These are phyloP conservation scores for Yamadazyma scolyti DNA, from an alignment of 805 yeast species.

Conservation along the genomic window DNA sequence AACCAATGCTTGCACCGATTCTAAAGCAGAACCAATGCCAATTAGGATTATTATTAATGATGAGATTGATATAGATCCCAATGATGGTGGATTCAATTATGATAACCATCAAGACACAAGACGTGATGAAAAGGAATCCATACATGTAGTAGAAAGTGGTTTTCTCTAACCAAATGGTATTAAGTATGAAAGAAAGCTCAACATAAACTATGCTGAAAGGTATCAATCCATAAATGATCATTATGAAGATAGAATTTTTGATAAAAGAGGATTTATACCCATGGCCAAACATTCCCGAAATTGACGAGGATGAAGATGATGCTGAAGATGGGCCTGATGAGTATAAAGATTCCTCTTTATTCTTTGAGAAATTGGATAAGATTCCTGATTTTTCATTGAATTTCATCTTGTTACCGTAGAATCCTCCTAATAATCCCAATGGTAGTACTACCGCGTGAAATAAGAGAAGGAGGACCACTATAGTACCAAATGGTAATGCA, in stretches of 20 bases:
- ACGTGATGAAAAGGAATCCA: constrained; percentile 68
- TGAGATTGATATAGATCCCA: constrained; percentile 59
- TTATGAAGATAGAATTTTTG: constrained; percentile 14
- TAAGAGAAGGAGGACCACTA: constrained; percentile 53
- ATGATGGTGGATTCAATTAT: constrained; percentile 71
- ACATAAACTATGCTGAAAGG: constrained; percentile 83
- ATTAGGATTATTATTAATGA: constrained; percentile 48
- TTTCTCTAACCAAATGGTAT: constrained; percentile 77
- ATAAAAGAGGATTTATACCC: no score
- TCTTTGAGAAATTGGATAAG: no score
- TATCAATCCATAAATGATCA: constrained; percentile 58
- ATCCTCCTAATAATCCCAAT: constrained; percentile 71
- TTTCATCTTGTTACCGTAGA: constrained; percentile 37
- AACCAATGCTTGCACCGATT: constrained; percentile 65
- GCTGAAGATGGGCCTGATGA: not conserved
- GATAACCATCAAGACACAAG: constrained; percentile 55
- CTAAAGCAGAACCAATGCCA: constrained; percentile 87
- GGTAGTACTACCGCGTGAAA: constrained; percentile 72
- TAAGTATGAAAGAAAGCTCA: constrained; percentile 68
- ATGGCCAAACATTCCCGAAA: no score
- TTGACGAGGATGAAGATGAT: not conserved
- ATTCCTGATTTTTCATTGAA: constrained; percentile 14
- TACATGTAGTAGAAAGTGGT: constrained; percentile 76
- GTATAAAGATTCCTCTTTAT: not conserved
- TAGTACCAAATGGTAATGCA: constrained; percentile 77